Conservation (phyloP, 768 basidiomycete species). For the Boletellus sp. region DNA sequence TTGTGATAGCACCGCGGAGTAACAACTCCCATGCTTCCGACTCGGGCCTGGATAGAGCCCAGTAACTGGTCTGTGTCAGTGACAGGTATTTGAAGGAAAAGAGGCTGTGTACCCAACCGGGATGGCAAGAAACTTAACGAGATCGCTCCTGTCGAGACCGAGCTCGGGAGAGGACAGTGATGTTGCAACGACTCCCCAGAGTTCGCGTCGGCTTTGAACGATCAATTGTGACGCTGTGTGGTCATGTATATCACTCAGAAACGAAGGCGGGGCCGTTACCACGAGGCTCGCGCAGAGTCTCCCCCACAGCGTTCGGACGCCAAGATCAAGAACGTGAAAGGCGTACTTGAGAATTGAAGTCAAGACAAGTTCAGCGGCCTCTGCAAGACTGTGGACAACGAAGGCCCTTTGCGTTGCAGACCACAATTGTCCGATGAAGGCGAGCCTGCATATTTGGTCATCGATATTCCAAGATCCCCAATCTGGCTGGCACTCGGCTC, state of each 20-base stretch:
- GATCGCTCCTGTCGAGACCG: conserved; percentile 36
- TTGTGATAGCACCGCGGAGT: conserved; percentile 31
- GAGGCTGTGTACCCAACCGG: conserved; percentile 42
- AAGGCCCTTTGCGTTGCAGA: conserved; percentile 48
- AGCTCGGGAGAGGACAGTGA: conserved; percentile 26
- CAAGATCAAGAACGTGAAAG: conserved; percentile 39
- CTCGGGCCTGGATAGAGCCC: conserved; percentile 44
- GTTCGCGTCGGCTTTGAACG: conserved; percentile 30
- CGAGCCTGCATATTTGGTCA: conserved; percentile 39
- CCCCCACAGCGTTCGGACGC: conserved; percentile 44
- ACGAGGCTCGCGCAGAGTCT: conserved; percentile 48
- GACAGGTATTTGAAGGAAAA: background rate
- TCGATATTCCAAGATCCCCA: conserved; percentile 21
- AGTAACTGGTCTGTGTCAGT: conserved; percentile 33
- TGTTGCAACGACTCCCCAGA: conserved; percentile 48
- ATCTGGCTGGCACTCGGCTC: conserved; percentile 5
- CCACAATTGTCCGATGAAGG: conserved; percentile 48
- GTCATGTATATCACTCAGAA: conserved; percentile 35
- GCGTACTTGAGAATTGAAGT: conserved; percentile 40
- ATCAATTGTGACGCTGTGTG: conserved; percentile 23
- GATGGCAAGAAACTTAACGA: conserved; percentile 43
- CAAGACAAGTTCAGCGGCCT: conserved; percentile 46
- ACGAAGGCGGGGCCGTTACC: conserved; percentile 36
- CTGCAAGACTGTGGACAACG: conserved; percentile 35
- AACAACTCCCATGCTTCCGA: conserved; percentile 40